Percentiles rank a stretch among this genome's conserved stretches.
phyloP scores from a whole-genome alignment of 306 rosid genomes.

The Comarum palustre region DNA sequence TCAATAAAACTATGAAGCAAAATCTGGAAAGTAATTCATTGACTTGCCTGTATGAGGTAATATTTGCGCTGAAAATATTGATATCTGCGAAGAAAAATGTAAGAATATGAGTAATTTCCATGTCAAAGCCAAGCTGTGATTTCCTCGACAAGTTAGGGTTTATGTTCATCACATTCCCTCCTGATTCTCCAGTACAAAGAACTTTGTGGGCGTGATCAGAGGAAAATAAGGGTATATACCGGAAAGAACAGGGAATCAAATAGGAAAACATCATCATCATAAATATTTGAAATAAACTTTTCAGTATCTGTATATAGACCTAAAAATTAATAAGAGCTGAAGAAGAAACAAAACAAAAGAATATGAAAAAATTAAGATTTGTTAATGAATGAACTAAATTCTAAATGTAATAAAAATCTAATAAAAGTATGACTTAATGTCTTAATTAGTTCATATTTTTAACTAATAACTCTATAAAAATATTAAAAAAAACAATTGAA shows the following conservation, averaged over 20 bases:
- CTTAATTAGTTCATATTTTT: no score
- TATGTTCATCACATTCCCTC: background rate
- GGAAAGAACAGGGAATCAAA: background rate
- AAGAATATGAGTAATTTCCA: background rate
- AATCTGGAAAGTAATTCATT: background rate
- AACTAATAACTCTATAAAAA: no score
- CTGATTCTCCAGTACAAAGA: no score
- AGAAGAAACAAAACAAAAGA: no score
- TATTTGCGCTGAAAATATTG: background rate
- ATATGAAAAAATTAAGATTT: no score
- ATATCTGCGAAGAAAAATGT: background rate
- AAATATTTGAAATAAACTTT: background rate
- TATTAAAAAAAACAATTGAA: no score
- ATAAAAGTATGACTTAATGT: no score
- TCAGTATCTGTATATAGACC: no score
- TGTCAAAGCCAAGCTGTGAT: background rate
- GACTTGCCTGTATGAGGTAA: background rate
- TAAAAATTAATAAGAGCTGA: background rate
- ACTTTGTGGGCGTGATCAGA: background rate
- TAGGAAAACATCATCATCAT: background rate
- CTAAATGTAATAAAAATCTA: no score
- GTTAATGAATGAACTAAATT: no score
- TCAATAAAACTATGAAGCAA: background rate
- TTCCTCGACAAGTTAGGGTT: background rate
- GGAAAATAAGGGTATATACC: background rate